Base-by-base conservation (phyloP, 2,329 filamentous ascomycete genomes). In the Alternaria ethzedia region DNA sequence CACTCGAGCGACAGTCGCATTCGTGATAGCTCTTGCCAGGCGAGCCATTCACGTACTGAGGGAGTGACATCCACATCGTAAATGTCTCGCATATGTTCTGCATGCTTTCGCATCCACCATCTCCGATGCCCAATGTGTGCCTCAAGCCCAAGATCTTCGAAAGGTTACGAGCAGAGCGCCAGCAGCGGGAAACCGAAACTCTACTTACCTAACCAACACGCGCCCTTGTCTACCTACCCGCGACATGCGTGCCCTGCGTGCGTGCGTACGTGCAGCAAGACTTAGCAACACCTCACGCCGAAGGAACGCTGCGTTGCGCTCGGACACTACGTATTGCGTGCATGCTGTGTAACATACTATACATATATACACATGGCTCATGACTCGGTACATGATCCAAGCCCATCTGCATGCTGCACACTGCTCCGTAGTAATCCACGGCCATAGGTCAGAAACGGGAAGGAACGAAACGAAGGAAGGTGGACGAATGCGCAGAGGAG, bases 291-390 rank as follows among this genome's bases (percentile, higher is more conserved):
- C 36, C 36, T 41, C 36, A 41, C 2, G n/a, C 36, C 36, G 36
- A 56, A 44, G 13, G 26, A 46, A 23, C 54, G 43, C 36, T 41
- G 36, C 36, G 36, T 41, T 41, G 36, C 36, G 36, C 54, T 56
- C 54, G 54, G 54, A 47, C 58, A 20, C 55, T 43, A 47, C 30
- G 43, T 54, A 62, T 62, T 54, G 59, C 59, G 43, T 51, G 54
- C 59, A 62, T 59, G 47, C 59, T 62, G 59, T 62, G 47, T 30
- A 62, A 62, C 55, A 62, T 49, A 51, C 54, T 49, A 46, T 49
- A 55, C 52, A 55, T 36, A 36, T 36, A 43, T 41, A 41, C 36
- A 41, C 36, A 30, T 17, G 23, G 26, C 45, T 17, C 59, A 54
- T 59, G 59, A 62, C 59, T 62, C 59, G 47, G 59, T 47, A 61